Conservation (phyloP, 2,329 filamentous ascomycete genomes). For the Leptographium lundbergii region DNA sequence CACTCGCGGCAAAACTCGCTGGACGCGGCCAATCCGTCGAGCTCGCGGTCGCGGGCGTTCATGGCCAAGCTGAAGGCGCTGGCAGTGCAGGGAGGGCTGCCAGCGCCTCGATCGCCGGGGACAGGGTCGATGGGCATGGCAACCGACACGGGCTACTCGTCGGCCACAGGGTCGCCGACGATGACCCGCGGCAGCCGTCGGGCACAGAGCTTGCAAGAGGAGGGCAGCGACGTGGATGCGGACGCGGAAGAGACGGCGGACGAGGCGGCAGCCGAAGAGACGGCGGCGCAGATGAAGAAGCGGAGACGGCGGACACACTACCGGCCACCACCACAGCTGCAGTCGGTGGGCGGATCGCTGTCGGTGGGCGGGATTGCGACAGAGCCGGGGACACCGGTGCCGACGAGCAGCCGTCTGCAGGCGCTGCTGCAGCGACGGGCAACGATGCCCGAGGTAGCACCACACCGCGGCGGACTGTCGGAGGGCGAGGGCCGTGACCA, state of each 20-base stretch:
- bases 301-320: constrained; percentile 46
- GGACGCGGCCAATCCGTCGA: constrained; percentile 49
- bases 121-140: not conserved
- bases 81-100: constrained; percentile 38
- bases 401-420: constrained; percentile 30
- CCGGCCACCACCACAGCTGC: constrained; percentile 36
- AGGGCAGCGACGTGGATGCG: constrained; percentile 40
- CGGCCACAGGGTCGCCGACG: constrained; percentile 36
- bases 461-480: constrained; percentile 53
- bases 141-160: constrained; percentile 13
- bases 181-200: constrained; percentile 25
- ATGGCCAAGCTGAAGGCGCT: constrained; percentile 71
- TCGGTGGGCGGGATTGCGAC: constrained; percentile 16
- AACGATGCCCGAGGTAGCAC: constrained; percentile 49
- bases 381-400: constrained; percentile 27
- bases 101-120: constrained; percentile 29
- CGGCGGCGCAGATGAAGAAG: constrained; percentile 42
- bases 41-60: constrained; percentile 48
- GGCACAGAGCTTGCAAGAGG: constrained; percentile 26
- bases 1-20: constrained; percentile 45
- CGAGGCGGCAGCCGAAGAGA: constrained; percentile 43
- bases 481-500: constrained; percentile 63
- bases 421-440: constrained; percentile 51
- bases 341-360: constrained; percentile 33
- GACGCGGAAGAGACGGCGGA: constrained; percentile 81